Evolutionary conservation across 208 protist genomes (phyloP).

Genomic region (Leptomonas seymouri): DNA sequence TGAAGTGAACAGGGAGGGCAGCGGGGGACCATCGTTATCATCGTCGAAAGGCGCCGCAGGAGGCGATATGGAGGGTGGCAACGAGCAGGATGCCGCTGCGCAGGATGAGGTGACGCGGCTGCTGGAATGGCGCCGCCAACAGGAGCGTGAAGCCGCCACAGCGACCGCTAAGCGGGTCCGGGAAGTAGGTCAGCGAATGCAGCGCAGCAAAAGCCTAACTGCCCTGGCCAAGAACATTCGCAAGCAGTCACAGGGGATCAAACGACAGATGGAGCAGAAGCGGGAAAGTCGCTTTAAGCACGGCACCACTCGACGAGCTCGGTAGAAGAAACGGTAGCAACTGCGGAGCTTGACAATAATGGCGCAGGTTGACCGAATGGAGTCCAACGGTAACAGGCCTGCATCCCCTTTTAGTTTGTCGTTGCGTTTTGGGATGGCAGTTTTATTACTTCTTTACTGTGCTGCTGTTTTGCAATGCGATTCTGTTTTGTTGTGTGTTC

Average conservation of each 20-base stretch:
- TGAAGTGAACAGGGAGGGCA: constrained; percentile 14
- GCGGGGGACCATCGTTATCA: constrained; percentile 9
- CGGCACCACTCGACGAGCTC: constrained; percentile 50
- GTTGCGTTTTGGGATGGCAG: no score
- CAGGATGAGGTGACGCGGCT: constrained; percentile 61
- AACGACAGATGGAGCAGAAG: constrained; percentile 62
- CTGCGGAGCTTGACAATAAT: neutral
- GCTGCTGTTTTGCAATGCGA: no score
- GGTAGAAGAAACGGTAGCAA: constrained; percentile 40
- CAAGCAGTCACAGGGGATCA: constrained; percentile 77
- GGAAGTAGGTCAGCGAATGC: constrained; percentile 82
- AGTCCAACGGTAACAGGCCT: no score
- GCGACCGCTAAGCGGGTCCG: constrained; percentile 59
- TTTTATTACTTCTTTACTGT: no score
- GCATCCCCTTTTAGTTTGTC: no score
- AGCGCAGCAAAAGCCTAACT: constrained; percentile 78
- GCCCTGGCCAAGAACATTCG: constrained; percentile 82
- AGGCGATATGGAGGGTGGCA: constrained; percentile 1
- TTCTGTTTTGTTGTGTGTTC: no score
- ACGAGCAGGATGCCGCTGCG: constrained; percentile 31
- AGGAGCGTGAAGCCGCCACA: constrained; percentile 46
- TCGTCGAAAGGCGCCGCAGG: constrained; percentile 1
- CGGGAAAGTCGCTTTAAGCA: constrained; percentile 80
- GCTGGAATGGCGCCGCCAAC: constrained; percentile 39
- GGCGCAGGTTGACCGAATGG: neutral